Conservation (phyloP, 2,329 filamentous ascomycete genomes). For the Trichoderma koningii region DNA sequence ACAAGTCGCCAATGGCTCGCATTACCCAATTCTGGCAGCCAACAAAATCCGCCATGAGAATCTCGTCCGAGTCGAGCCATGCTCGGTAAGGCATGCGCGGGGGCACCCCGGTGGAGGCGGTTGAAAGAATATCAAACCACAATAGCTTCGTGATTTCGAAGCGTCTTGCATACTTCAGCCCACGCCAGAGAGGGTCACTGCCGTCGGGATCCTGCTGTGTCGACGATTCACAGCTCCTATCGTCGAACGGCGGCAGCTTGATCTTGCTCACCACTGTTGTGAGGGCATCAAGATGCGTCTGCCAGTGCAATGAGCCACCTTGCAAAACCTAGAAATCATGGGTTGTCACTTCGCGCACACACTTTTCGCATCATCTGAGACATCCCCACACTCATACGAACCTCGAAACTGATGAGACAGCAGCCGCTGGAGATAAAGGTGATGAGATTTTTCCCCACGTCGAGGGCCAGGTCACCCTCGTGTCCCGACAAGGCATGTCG, state of each 20-base stretch:
- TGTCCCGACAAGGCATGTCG: slow-evolving; percentile 13
- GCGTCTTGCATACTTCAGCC: slow-evolving; percentile 15
- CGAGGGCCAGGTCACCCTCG: slow-evolving; percentile 4
- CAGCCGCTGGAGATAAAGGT: slow-evolving; percentile 21
- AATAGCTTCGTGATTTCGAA: slow-evolving; percentile 20
- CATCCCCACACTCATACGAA: slow-evolving; percentile 1
- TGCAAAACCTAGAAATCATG: slow-evolving; percentile 14
- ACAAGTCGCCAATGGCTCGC: slow-evolving; percentile 19
- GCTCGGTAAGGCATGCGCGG: slow-evolving; percentile 17
- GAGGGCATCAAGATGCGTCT: slow-evolving; percentile 23
- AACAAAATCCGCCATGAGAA: slow-evolving; percentile 20
- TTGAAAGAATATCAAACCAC: slow-evolving; percentile 20
- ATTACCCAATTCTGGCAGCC: slow-evolving; percentile 23
- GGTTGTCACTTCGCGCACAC: neutral
- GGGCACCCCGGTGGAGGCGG: slow-evolving; percentile 3
- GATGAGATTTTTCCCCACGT: slow-evolving; percentile 7
- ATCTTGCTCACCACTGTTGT: slow-evolving; percentile 19
- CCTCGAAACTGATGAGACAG: slow-evolving; percentile 25
- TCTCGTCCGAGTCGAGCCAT: slow-evolving; percentile 18
- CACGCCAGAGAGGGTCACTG: neutral
- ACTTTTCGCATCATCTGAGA: neutral
- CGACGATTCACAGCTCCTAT: neutral
- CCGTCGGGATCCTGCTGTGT: neutral
- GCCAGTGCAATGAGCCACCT: slow-evolving; percentile 14
- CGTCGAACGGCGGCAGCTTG: neutral